Conservation (phyloP, 2,329 filamentous ascomycete species). For the Monilinia fructigena region DNA sequence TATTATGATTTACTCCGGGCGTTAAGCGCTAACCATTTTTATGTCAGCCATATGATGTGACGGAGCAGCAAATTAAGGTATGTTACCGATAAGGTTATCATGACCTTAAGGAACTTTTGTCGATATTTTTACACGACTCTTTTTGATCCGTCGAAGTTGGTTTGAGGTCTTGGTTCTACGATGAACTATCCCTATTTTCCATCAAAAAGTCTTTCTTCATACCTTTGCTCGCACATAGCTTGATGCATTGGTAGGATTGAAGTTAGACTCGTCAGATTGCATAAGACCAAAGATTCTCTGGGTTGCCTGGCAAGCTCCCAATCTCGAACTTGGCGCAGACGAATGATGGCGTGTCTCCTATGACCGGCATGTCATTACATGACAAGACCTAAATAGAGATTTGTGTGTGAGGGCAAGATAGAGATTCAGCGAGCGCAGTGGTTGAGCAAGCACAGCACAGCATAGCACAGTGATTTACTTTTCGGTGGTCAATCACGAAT, state of each 20-base stretch:
- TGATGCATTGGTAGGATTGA: conserved; percentile 44
- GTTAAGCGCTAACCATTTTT: conserved; percentile 21
- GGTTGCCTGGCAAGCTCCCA: conserved; percentile 56
- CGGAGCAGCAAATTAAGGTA: conserved; percentile 99
- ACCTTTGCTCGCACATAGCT: conserved; percentile 34
- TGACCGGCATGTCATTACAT: conserved; percentile 19
- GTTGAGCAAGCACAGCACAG: conserved; percentile 40
- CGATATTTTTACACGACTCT: conserved; percentile 56
- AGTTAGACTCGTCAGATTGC: conserved; percentile 61
- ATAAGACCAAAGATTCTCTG: conserved; percentile 44
- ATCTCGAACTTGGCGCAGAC: conserved; percentile 41
- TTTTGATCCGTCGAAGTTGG: conserved; percentile 22
- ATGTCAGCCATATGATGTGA: conserved; percentile 85
- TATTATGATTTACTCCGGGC: background rate
- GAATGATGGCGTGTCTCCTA: conserved; percentile 30
- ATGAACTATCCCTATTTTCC: conserved; percentile 31
- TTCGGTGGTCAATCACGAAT: background rate
- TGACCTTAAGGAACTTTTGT: conserved; percentile 66
- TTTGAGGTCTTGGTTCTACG: conserved; percentile 18
- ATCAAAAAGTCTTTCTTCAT: conserved; percentile 44
- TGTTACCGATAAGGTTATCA: conserved; percentile 83
- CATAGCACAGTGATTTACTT: conserved; percentile 34
- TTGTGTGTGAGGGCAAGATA: conserved; percentile 25
- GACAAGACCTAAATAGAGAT: conserved; percentile 22
- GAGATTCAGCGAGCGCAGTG: conserved; percentile 54